phyloP scores from a whole-genome alignment of 768 basidiomycete species.

The Leccinellum luteum region DNA sequence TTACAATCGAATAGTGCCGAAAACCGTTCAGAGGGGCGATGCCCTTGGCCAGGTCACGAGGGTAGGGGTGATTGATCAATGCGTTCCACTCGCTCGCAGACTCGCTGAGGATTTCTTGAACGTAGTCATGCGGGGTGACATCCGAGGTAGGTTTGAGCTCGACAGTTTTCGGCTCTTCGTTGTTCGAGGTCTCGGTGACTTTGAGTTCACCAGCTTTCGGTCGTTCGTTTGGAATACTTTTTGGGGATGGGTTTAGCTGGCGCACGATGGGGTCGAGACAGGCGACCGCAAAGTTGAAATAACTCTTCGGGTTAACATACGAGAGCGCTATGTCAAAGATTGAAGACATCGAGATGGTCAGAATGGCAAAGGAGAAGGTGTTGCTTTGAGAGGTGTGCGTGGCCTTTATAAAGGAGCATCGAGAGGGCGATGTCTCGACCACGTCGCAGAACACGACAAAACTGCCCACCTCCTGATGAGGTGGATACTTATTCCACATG shows the following conservation, averaged over 20 bases:
- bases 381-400: neutral
- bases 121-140: neutral
- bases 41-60: neutral
- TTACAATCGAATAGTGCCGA: conserved; percentile 8
- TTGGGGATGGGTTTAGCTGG: too few relatives aligned
- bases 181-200: neutral
- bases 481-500: neutral
- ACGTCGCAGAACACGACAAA: neutral
- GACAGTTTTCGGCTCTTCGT: neutral
- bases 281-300: neutral
- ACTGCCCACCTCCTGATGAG: neutral
- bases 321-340: neutral
- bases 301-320: neutral
- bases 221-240: neutral
- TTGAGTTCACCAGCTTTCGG: neutral
- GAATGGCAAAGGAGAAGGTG: neutral
- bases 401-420: neutral
- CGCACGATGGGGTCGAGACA: neutral
- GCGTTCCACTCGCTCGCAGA: neutral
- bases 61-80: neutral
- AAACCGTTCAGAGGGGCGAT: neutral
- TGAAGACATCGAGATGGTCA: neutral
- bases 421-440: neutral
- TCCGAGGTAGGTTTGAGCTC: neutral
- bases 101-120: neutral